Percentiles rank a stretch among this genome's conserved stretches.
Conservation (phyloP, 2,329 filamentous ascomycete genomes). For the Byssothecium circinans region DNA sequence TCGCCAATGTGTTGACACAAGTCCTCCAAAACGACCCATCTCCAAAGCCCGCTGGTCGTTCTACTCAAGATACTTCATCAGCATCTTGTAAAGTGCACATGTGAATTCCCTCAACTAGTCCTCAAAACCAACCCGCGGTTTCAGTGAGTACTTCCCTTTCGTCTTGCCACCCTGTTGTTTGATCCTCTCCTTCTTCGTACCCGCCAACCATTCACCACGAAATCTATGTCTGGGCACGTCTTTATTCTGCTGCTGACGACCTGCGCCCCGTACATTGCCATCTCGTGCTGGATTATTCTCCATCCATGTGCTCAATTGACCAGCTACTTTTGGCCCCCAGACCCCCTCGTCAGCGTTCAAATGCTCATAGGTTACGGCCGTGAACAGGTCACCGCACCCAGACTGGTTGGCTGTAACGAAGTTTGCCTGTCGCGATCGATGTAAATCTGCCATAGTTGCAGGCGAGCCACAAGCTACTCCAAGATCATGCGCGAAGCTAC, state of each 20-base stretch:
- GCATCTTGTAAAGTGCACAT: too few species aligned
- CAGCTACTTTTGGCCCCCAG: slow-evolving; percentile 24
- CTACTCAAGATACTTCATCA: too few species aligned
- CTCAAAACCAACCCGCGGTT: not conserved
- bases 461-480: slow-evolving; percentile 26
- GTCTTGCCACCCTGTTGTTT: slow-evolving; percentile 22
- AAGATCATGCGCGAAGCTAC: slow-evolving; percentile 37
- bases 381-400: slow-evolving; percentile 4
- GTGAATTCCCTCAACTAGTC: not conserved
- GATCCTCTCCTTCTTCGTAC: slow-evolving; percentile 31
- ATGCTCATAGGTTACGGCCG: slow-evolving; percentile 25
- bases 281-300: slow-evolving; percentile 20
- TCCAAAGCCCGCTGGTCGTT: too few species aligned
- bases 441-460: slow-evolving; percentile 28
- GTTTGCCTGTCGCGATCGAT: slow-evolving; percentile 28
- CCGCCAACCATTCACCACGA: slow-evolving; percentile 30
- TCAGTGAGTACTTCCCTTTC: not conserved
- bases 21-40: too few species aligned
- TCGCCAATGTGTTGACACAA: too few species aligned
- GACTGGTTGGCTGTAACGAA: slow-evolving; percentile 15
- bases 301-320: slow-evolving; percentile 28
- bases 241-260: slow-evolving; percentile 14
- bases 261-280: slow-evolving; percentile 22
- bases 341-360: slow-evolving; percentile 24
- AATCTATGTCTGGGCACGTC: slow-evolving; percentile 27